Base-by-base conservation (phyloP, 306 rosid species). In the Casuarina cunninghamiana region DNA sequence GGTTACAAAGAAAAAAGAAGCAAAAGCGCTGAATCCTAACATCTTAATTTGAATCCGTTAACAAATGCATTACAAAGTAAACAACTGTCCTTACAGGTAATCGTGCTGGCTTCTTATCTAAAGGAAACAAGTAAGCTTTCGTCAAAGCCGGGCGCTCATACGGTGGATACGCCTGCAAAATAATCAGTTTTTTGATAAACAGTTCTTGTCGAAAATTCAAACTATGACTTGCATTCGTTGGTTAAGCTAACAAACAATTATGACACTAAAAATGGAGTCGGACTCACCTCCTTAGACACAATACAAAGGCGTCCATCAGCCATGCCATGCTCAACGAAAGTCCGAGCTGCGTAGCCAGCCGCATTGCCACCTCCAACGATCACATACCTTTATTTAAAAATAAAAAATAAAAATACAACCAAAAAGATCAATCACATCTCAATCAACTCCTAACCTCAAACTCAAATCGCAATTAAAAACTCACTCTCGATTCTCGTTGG, bases 311-410 rank as follows among this genome's bases (percentile, higher is more conserved):
- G 96, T 15, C 97, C 98, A 79, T 94, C 87, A n/a, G 98, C 97
- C 90, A 92, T 71, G 67, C 97, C 98, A 51, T 90, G 93, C 53
- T 94, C 97, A 51, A 94, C 98, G 82, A 94, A 94, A 80, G 92
- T 87, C 69, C 95, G 89, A 67, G 97, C 97, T 0, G 98, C 97
- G 67, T 94, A 94, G 12, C 98, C 98, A 9, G 98, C 98, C 4
- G 98, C 85, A 84, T 94, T 94, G 69, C 98, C 97, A 12, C 98
- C 97, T 5, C 98, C 98, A 75, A 94, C 98, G 7, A 94, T 94
- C 86, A 94, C 98, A 87, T 80, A 92, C 90, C 98, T 94, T 21
- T 21, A 21, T 21, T 21, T 21, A 21, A 77, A 63, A 75, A 5
- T 48, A 48, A 62, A 19, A 3, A 10, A 68, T n/a, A 17, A 4